Percentiles rank a stretch among this genome's conserved stretches.
Evolutionary conservation across 148 eudicot genomes (phyloP).

Genomic region (Suaeda aralocaspica): DNA sequence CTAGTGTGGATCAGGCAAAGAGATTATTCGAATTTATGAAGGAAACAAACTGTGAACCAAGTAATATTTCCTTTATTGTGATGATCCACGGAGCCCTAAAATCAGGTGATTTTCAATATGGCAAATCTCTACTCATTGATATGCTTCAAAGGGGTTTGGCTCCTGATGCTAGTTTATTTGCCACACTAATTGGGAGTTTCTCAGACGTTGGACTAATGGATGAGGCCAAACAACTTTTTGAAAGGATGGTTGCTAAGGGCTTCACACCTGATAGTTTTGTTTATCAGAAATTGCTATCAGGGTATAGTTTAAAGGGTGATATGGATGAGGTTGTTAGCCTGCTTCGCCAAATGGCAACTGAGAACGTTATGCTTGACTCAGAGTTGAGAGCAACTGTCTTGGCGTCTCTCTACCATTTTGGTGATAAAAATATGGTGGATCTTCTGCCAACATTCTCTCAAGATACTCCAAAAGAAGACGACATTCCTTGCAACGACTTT

Average conservation of each 20-base stretch:
- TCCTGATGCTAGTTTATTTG: conserved; percentile 52
- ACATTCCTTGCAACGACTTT: conserved; percentile 45
- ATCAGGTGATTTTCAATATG: conserved; percentile 53
- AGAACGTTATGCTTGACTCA: conserved; percentile 49
- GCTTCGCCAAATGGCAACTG: conserved; percentile 65
- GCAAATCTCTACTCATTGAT: conserved; percentile 39
- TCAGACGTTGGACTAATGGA: conserved; percentile 52
- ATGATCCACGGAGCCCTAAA: conserved; percentile 49
- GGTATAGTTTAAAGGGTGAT: conserved; percentile 42
- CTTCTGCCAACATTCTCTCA: conserved; percentile 58
- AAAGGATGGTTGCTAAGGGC: conserved; percentile 54
- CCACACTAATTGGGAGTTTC: conserved; percentile 46
- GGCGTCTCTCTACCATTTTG: conserved; percentile 39
- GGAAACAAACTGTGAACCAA: conserved; percentile 42
- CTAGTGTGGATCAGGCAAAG: conserved; percentile 61
- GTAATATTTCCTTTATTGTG: conserved; percentile 44
- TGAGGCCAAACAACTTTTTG: conserved; percentile 53
- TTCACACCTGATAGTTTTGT: conserved; percentile 39
- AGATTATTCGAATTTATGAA: conserved; percentile 53
- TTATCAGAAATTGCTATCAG: conserved; percentile 55
- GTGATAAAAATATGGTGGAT: conserved; percentile 38
- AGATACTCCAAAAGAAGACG: conserved; percentile 35
- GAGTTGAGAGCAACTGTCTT: conserved; percentile 45
- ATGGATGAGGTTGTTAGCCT: conserved; percentile 50
- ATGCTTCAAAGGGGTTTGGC: conserved; percentile 58